Conservation (phyloP, 108 stramenopile species). For the Aureococcus anophagefferens region DNA sequence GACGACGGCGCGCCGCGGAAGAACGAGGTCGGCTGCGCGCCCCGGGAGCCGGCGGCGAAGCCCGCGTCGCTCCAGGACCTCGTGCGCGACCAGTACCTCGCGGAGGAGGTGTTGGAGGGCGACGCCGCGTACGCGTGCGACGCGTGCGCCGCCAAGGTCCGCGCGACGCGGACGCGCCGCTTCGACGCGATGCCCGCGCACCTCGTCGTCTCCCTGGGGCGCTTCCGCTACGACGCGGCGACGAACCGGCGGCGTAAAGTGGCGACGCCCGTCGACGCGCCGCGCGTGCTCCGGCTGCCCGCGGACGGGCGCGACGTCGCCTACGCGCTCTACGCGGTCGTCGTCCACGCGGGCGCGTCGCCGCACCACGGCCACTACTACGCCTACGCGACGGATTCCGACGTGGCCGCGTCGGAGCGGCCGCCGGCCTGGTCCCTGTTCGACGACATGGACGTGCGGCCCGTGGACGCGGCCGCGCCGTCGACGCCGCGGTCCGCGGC, state of each 20-base stretch:
- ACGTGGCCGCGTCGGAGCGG: no score
- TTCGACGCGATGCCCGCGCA: neutral
- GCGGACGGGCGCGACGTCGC: no score
- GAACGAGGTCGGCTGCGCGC: neutral
- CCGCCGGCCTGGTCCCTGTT: no score
- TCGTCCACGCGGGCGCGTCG: neutral
- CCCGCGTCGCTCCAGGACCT: neutral
- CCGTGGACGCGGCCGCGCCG: no score
- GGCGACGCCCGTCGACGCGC: neutral
- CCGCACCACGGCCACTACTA: conserved; percentile 2
- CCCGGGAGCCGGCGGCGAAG: neutral
- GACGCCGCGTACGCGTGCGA: neutral
- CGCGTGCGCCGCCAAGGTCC: neutral
- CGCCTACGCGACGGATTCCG: neutral
- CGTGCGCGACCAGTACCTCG: neutral
- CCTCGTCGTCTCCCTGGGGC: neutral
- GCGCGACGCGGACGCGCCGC: neutral
- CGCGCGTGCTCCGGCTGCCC: neutral
- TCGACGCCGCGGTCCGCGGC: no score
- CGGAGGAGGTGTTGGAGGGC: neutral
- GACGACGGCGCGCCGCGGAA: neutral
- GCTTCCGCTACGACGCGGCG: neutral
- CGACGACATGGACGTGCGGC: no score
- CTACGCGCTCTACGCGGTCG: neutral
- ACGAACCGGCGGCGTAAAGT: neutral